phyloP scores from a whole-genome alignment of 129 eudicot species.

The Saussurea involucrata region DNA sequence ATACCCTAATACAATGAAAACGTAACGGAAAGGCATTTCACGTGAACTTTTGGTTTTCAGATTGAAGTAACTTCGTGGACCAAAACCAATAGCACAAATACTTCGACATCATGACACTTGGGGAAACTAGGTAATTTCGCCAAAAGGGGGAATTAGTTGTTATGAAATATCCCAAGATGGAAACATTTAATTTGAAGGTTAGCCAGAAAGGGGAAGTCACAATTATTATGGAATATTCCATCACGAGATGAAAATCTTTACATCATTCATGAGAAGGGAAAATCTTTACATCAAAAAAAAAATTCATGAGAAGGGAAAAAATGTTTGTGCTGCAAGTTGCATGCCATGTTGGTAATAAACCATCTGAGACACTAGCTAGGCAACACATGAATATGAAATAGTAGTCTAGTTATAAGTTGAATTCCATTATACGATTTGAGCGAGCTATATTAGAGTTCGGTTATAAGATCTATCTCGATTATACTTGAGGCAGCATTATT shows the following conservation, averaged over 20 bases:
- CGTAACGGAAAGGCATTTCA: not conserved
- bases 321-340: not conserved
- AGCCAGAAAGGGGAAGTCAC: not conserved
- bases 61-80: not conserved
- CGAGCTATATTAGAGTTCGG: not conserved
- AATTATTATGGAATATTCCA: not conserved
- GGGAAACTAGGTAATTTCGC: conserved; percentile 14
- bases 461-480: not conserved
- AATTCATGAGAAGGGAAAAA: not conserved
- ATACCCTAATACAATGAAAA: not conserved
- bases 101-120: not conserved
- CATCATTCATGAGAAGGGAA: not conserved
- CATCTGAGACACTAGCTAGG: not conserved
- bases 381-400: not conserved
- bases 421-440: not conserved
- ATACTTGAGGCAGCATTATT: not conserved
- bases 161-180: conserved; percentile 12
- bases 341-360: not conserved
- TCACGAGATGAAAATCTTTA: not conserved
- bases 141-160: not conserved
- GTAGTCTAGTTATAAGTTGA: not conserved
- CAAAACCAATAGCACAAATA: not conserved
- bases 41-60: not conserved
- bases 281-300: not conserved
- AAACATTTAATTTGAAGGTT: not conserved